These are phyloP conservation scores for Malus hybrid DNA, from an alignment of 331 rosid species.

Conservation along the genomic window DNA sequence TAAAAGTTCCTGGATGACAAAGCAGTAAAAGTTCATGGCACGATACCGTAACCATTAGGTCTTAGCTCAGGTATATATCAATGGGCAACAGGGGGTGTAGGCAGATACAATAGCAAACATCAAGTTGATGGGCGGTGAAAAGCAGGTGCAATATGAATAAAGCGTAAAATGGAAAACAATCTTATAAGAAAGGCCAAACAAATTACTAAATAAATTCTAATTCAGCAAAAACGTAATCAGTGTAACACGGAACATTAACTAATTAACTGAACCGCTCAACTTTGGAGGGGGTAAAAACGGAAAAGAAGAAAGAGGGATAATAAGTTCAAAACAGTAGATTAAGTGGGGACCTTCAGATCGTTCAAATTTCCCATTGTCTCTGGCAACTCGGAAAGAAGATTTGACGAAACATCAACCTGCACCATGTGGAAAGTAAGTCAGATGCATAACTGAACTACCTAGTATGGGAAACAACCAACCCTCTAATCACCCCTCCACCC, in stretches of 20 bases:
- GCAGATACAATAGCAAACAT: no score
- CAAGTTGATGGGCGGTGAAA: no score
- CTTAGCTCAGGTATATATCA: no score
- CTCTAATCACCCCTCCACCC: not conserved
- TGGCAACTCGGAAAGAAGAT: constrained; percentile 69
- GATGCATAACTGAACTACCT: not conserved
- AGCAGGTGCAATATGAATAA: no score
- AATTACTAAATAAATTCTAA: not conserved
- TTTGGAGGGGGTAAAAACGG: not conserved
- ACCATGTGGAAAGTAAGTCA: constrained; percentile 4
- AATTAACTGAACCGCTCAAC: not conserved
- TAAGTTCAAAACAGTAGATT: not conserved
- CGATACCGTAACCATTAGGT: no score
- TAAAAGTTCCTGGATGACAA: no score
- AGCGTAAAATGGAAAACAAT: no score
- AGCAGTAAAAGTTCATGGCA: no score
- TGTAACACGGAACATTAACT: not conserved
- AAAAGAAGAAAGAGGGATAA: not conserved
- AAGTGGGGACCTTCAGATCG: constrained; percentile 55
- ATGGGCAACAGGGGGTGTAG: no score
- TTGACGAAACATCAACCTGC: constrained; percentile 82
- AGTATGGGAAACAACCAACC: not conserved
- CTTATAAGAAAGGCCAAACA: no score
- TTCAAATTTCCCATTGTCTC: constrained; percentile 55
- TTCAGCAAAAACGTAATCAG: not conserved